Base-by-base conservation (phyloP, 2,329 filamentous ascomycete species). In the Dactylellina parvicollis region DNA sequence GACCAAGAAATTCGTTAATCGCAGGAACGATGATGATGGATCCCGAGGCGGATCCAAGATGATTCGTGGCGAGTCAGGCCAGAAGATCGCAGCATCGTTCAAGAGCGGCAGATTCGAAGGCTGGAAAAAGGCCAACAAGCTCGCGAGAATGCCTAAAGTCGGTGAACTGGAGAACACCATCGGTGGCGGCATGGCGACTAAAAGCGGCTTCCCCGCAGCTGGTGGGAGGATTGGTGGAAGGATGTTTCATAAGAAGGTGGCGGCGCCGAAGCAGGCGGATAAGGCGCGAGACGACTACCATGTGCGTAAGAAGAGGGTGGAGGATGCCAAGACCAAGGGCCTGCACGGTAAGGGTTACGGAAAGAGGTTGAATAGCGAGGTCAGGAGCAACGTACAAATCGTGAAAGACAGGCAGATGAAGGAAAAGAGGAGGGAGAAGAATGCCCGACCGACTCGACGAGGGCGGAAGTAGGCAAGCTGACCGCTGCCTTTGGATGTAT, bases 1-100 rank as follows among this genome's bases (percentile, higher is more conserved):
- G 81, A 87, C 88, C 79, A 96, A 91, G 82, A 98, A 97, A 82
- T 99, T 98, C 82, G 94, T 99, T 34, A 85, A 91, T 10, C 88
- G 91, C 34, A 88, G 88, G 77, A 98, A 99, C 84, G 95, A 99
- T 82, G 91, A 96, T 77, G 96, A 99, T 82, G 95, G 95, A 38
- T 96, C 87, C 28, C 88, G 88, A 78, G 86, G 86, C 34, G 80
- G 80, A 10, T 80, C 82, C 71, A 86, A 86, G 79, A 89, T 97
- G 83, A 89, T 97, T 65, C 86, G 87, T 75, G 93, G 95, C 78
- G 95, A 99, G 83, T 92, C 88, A 79, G 95, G 95, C 61, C 92
- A 94, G 83, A 98, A 97, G 84, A 97, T 99, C 78, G 92, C 95
- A 0, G 92, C 95, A 47, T 90, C 86, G 72, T 98, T 99, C 87